Percentiles rank a stretch among this genome's conserved stretches.
Conservation (phyloP, 2,329 filamentous ascomycete genomes). For the Lomentospora prolificans region DNA sequence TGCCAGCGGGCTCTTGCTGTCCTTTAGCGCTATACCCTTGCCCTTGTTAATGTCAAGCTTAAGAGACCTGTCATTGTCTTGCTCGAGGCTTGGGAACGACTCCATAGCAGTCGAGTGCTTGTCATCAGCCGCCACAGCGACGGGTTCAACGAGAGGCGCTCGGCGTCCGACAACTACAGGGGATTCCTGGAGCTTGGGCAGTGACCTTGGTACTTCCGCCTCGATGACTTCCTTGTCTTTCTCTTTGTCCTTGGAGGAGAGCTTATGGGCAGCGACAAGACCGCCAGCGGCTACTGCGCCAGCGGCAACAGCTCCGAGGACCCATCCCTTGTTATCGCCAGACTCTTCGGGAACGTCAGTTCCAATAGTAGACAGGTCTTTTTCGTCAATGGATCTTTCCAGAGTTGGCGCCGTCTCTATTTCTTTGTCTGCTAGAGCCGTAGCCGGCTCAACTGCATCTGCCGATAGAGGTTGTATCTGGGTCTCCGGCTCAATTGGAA, state of each 20-base stretch:
- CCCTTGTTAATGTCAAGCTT: background rate
- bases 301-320: background rate
- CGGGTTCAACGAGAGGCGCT: slow-evolving; percentile 14
- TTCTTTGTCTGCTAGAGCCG: background rate
- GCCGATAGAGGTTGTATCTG: background rate
- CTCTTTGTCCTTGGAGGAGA: background rate
- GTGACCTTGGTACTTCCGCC: background rate
- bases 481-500: background rate
- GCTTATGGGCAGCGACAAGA: background rate
- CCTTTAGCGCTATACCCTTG: background rate
- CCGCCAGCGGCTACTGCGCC: background rate
- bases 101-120: background rate
- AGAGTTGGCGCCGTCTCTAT: background rate
- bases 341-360: background rate
- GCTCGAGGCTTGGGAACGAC: background rate
- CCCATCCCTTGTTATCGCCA: background rate
- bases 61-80: background rate
- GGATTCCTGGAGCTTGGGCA: background rate
- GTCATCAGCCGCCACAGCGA: slow-evolving; percentile 13
- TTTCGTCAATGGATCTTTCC: background rate
- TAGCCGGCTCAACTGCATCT: background rate
- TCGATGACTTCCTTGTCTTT: background rate
- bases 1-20: slow-evolving; percentile 1
- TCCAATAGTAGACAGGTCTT: background rate
- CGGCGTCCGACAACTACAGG: slow-evolving; percentile 9